Percentiles rank a stretch among this genome's conserved stretches.
These are phyloP conservation scores for Trichoderma asperelloides DNA, from an alignment of 495 filamentous ascomycete species.

Conservation along the genomic window DNA sequence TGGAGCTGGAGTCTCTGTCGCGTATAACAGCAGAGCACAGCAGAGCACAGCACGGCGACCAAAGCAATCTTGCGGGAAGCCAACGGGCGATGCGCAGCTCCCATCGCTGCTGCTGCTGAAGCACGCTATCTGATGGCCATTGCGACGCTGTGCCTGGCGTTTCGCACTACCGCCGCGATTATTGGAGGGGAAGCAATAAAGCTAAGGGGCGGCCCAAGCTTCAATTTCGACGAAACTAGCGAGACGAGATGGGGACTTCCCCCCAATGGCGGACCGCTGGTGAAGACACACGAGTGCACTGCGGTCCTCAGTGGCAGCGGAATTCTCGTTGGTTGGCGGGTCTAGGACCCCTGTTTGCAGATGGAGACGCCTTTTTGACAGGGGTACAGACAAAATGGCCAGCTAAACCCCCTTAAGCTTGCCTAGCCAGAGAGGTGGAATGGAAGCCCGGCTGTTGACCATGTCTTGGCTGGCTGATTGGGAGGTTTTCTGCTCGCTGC, in stretches of 20 bases:
- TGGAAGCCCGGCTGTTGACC: background rate
- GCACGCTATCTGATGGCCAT: background rate
- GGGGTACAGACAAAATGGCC: background rate
- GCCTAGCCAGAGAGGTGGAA: background rate
- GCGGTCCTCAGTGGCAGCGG: too few species aligned
- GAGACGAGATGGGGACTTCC: too few species aligned
- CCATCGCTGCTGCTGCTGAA: background rate
- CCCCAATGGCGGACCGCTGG: background rate
- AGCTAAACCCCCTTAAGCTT: slow-evolving; percentile 6
- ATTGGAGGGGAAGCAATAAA: background rate
- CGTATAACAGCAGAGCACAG: too few species aligned
- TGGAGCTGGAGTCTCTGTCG: too few species aligned
- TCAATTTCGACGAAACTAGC: background rate
- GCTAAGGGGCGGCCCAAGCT: background rate
- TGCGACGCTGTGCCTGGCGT: too few species aligned
- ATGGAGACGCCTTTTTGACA: background rate
- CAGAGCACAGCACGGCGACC: too few species aligned
- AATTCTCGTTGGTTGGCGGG: too few species aligned
- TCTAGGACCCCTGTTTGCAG: background rate
- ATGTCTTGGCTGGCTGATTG: background rate
- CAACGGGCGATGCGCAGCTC: background rate
- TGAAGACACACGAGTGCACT: background rate
- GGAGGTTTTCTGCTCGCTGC: background rate
- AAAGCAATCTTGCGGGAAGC: too few species aligned
- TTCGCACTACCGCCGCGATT: background rate